Percentiles rank a stretch among this genome's conserved stretches.
Evolutionary conservation across 768 basidiomycete genomes (phyloP).

Genomic region (Hygrocybe coccinea): DNA sequence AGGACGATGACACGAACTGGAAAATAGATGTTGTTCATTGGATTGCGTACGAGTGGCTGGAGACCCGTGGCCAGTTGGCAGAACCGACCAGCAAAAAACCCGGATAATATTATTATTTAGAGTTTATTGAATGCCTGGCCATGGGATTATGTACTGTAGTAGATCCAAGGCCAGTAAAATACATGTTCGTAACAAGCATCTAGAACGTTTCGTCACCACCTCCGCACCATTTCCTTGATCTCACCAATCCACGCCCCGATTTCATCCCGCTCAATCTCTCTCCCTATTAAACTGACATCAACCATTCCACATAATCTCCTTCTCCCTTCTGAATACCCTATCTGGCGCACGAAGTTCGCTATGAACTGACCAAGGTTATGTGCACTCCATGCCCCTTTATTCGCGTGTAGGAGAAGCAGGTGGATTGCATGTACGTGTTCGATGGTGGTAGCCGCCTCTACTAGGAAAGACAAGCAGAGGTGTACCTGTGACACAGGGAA

Average conservation of each 20-base stretch:
- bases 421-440: constrained; percentile 26
- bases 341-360: neutral
- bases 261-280: neutral
- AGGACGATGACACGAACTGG: constrained; percentile 58
- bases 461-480: constrained; percentile 18
- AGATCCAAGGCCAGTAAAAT: too few relatives aligned
- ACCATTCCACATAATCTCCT: neutral
- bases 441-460: constrained; percentile 20
- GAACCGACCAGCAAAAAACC: too few relatives aligned
- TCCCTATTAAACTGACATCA: too few relatives aligned
- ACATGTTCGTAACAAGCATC: too few relatives aligned
- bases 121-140: too few relatives aligned
- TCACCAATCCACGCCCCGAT: too few relatives aligned
- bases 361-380: neutral
- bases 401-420: constrained; percentile 18
- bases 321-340: neutral
- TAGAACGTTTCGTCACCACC: too few relatives aligned
- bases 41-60: too few relatives aligned
- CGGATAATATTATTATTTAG: too few relatives aligned
- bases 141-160: too few relatives aligned
- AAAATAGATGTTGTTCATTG: constrained; percentile 44
- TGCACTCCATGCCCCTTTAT: neutral
- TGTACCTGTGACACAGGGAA: constrained; percentile 18
- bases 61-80: too few relatives aligned
- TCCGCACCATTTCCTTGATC: too few relatives aligned